phyloP scores from a whole-genome alignment of 2,329 filamentous ascomycete genomes.

The Epichloe hybrida region DNA sequence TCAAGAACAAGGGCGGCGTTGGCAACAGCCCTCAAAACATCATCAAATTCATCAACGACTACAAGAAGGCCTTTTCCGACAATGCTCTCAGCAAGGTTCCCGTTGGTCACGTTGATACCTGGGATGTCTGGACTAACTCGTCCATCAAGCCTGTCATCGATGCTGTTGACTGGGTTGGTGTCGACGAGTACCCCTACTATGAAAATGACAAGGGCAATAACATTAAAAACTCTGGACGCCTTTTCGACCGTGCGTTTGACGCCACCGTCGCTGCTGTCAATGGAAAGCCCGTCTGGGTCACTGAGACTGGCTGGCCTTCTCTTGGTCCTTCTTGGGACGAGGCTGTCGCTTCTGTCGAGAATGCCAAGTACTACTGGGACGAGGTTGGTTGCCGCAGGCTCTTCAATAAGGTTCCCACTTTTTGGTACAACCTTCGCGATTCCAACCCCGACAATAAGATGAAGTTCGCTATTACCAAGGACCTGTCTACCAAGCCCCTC shows the following conservation, averaged over 20 bases:
- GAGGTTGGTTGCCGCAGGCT: constrained; percentile 46
- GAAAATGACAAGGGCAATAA: constrained; percentile 40
- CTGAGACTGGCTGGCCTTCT: constrained; percentile 54
- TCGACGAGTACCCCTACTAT: constrained; percentile 56
- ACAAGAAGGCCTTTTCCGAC: constrained; percentile 41
- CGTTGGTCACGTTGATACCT: constrained; percentile 56
- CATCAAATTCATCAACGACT: constrained; percentile 52
- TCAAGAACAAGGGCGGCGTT: constrained; percentile 46
- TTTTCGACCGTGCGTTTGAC: constrained; percentile 39
- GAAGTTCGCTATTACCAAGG: constrained; percentile 43
- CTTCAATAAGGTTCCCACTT: constrained; percentile 40
- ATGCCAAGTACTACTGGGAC: constrained; percentile 52
- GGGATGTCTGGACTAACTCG: constrained; percentile 47
- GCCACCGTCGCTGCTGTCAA: constrained; percentile 30
- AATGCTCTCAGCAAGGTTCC: constrained; percentile 31
- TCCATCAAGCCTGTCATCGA: constrained; percentile 47
- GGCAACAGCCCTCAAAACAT: constrained; percentile 47
- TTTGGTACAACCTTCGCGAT: constrained; percentile 50
- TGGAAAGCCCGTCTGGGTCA: constrained; percentile 45
- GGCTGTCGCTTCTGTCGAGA: constrained; percentile 40
- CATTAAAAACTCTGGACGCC: constrained; percentile 39
- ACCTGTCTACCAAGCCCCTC: constrained; percentile 35
- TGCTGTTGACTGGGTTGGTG: constrained; percentile 50
- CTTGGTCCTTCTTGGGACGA: constrained; percentile 38
- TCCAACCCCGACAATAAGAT: constrained; percentile 45